Base-by-base conservation (phyloP, 805 yeast species). In the Nakazawaea holstii region DNA sequence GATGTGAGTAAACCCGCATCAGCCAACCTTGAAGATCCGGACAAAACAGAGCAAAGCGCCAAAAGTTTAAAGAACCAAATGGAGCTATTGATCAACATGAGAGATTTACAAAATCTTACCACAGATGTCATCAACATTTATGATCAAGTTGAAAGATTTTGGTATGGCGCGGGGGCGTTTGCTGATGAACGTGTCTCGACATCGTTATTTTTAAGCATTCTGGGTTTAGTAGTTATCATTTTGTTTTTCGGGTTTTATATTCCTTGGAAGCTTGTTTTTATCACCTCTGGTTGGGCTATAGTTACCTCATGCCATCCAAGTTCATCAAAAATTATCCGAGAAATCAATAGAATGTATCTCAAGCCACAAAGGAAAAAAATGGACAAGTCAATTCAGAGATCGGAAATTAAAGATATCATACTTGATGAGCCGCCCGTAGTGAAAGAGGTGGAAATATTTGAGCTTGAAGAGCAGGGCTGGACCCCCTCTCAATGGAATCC, bases 381-480 rank as follows among this genome's bases (percentile, higher is more conserved):
- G 41, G 64, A 64, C 39, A 58, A 62, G 48, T 49, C 63, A 4
- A 59, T 69, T 4, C 66, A 65, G 26, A 62, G 56, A 35, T 62
- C 66, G 35, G 74, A 72, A 44, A 59, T 73, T 45, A 60, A 66
- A 20, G 79, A 79, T 51, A 77, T 90, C 8, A 68, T 87, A n/a
- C 74, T 83, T 24, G 95, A 87, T 58, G 89, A 82, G 49, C 66
- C 75, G 0, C 84, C 89, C 0, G 82, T 80, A 41, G 61, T 67
- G 0, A 68, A 79, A 39, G 61, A 67, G n/a, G 90, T 87, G 7
- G 95, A 90, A 58, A 69, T 91, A 1, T 91, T 73, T 60, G 96
- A 90, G 61, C 71, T 90, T 24, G 86, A 86, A 59, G 71, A 74
- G 39, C 84, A 75, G 54, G 85, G 85, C 35, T 63, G 79, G 26